Percentiles rank a stretch among this genome's conserved stretches.
These are phyloP conservation scores for Flaveria brownii DNA, from an alignment of 129 eudicot genomes.

Conservation along the genomic window DNA sequence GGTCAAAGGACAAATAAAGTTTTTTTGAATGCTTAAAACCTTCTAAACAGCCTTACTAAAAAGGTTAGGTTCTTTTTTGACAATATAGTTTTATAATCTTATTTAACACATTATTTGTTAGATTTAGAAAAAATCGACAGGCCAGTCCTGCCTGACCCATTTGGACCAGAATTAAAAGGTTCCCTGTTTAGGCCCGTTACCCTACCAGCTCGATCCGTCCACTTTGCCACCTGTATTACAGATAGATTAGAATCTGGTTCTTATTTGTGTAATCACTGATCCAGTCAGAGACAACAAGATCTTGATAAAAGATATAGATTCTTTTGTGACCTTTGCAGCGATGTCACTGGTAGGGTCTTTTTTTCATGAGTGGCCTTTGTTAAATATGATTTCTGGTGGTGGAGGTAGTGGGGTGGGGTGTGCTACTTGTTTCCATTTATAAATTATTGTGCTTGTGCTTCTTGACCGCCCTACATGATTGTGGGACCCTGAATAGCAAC, in stretches of 20 bases:
- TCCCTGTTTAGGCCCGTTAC: not conserved
- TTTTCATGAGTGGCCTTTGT: slow-evolving; percentile 30
- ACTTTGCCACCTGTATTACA: not conserved
- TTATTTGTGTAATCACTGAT: slow-evolving; percentile 13
- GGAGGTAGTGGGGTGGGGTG: slow-evolving; percentile 2
- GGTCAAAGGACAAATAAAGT: not conserved
- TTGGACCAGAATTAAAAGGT: not conserved
- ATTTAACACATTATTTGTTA: not conserved
- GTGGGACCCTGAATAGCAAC: slow-evolving; percentile 28
- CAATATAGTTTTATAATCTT: not conserved
- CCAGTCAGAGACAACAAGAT: slow-evolving; percentile 25
- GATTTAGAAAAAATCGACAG: not conserved
- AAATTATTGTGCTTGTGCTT: slow-evolving; percentile 24
- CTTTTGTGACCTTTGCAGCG: slow-evolving; percentile 25
- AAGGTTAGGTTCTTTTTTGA: not conserved
- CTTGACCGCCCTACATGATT: slow-evolving; percentile 29
- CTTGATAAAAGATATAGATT: slow-evolving; percentile 28
- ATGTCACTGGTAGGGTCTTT: slow-evolving; percentile 19
- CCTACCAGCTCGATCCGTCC: not conserved
- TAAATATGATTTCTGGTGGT: slow-evolving; percentile 13
- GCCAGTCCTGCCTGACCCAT: not conserved
- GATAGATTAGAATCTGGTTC: slow-evolving; percentile 26
- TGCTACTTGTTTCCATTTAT: not conserved
- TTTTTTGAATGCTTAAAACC: not conserved
- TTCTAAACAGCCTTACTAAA: not conserved